phyloP scores from a whole-genome alignment of 768 basidiomycete genomes.

The Lanmaoa rubissima region DNA sequence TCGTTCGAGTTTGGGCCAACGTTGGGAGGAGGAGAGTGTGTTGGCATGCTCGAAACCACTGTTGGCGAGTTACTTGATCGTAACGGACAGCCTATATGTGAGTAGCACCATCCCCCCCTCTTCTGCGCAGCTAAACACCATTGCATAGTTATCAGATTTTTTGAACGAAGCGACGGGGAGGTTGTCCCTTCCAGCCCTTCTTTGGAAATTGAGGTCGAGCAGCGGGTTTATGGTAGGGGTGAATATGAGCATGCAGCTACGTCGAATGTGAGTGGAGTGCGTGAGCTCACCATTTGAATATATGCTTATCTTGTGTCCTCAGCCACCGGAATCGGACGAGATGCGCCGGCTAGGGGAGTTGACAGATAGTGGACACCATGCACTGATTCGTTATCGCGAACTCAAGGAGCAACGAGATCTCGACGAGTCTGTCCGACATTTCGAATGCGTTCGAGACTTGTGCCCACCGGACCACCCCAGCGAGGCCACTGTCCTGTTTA shows the following conservation, averaged over 20 bases:
- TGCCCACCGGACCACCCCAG: conserved; percentile 13
- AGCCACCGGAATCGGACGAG: not conserved
- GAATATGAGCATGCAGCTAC: too few relatives aligned
- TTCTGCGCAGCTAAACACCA: not conserved
- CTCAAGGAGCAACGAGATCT: conserved; percentile 5
- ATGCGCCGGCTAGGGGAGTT: not conserved
- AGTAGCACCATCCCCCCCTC: not conserved
- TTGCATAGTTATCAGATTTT: not conserved
- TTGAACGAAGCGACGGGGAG: not conserved
- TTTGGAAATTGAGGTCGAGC: not conserved
- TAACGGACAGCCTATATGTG: not conserved
- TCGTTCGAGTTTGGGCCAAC: conserved; percentile 6
- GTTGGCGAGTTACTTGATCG: not conserved
- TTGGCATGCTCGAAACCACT: not conserved
- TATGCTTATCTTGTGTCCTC: not conserved
- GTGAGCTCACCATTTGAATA: not conserved
- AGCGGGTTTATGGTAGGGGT: not conserved
- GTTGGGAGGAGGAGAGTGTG: conserved; percentile 6
- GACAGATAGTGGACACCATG: not conserved
- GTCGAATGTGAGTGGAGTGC: not conserved
- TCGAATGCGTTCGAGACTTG: conserved; percentile 11
- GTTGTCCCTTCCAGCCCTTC: not conserved
- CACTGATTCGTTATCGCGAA: not conserved
- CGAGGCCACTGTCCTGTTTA: conserved; percentile 7
- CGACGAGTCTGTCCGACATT: conserved; percentile 17